Evolutionary conservation across 2,329 filamentous ascomycete genomes (phyloP), one percentile per base, ranked within the genome.

Genomic region (Exserohilum turcica): DNA sequence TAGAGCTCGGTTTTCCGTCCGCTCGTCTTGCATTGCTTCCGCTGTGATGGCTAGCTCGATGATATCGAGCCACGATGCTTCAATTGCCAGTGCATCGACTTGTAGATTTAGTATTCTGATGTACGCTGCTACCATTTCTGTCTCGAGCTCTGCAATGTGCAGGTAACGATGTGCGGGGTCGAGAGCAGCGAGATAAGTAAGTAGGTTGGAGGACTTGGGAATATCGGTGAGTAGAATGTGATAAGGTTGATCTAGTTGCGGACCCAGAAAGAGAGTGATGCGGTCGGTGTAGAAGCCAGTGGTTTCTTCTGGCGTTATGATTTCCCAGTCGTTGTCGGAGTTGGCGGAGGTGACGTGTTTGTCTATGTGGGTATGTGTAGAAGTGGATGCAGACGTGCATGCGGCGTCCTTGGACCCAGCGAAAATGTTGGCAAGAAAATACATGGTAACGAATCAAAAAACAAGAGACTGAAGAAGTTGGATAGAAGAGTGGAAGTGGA

Each of bases 11-110:
- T 16, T 27, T 19, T 39, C n/a, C 18, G 49, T 33, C 12, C 7
- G 12, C 6, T n/a, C 6, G 13, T 52, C 52, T n/a, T 39, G n/a
- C 19, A 52, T 24, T 1, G 18, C 12, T 16, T 55, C 38, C 2
- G 52, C 48, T 6, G 52, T 44, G 7, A 43, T 38, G 2, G 38
- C 37, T 15, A 55, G 43, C 27, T 42, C 38, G 21, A 55, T 55
- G 24, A 55, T 39, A 12, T 37, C 43, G 15, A 38, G 31, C 48
- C 48, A 52, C 5, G 48, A 33, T 5, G 10, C 16, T 18, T 33
- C 36, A 13, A 40, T 47, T 2, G 43, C 48, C 6, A 55, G 43
- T 6, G 32, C 28, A 18, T 44, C 38, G 15, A 21, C 19, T 2
- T 32, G 29, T 15, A 15, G 35, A 27, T 21, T 29, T 3, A 35